phyloP scores from a whole-genome alignment of 768 basidiomycete species.

The Lactarius psammicola region DNA sequence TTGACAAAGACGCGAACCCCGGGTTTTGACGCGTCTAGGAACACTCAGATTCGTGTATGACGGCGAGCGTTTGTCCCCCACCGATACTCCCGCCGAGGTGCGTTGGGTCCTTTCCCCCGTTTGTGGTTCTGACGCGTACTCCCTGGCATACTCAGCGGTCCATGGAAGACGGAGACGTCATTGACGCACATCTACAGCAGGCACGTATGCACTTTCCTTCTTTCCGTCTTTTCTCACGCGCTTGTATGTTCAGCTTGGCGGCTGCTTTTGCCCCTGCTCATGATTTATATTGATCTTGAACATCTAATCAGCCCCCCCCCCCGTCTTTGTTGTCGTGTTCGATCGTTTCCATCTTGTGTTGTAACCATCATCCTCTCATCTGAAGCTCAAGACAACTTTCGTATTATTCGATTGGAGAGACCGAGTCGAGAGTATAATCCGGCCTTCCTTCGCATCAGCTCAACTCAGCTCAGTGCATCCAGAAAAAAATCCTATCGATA shows the following conservation, averaged over 20 bases:
- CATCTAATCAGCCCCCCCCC: not conserved
- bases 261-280: not conserved
- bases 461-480: not conserved
- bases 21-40: constrained; percentile 15
- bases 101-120: not conserved
- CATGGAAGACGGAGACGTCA: constrained; percentile 28
- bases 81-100: constrained; percentile 25
- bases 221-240: not conserved
- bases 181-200: constrained; percentile 28
- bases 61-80: constrained; percentile 24
- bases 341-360: constrained; percentile 10
- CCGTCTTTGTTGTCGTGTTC: not conserved
- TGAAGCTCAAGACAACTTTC: constrained; percentile 5
- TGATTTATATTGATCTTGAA: constrained; percentile 3
- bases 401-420: not conserved
- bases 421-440: not conserved
- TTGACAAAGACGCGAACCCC: not conserved
- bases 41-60: constrained; percentile 26
- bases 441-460: not conserved
- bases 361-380: constrained; percentile 17
- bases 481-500: not conserved
- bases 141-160: constrained; percentile 2
- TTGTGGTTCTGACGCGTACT: constrained; percentile 6
- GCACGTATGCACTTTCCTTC: constrained; percentile 2
- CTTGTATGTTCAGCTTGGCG: constrained; percentile 15